phyloP scores from a whole-genome alignment of 257 asterid genomes.

The Leonotis leonurus region DNA sequence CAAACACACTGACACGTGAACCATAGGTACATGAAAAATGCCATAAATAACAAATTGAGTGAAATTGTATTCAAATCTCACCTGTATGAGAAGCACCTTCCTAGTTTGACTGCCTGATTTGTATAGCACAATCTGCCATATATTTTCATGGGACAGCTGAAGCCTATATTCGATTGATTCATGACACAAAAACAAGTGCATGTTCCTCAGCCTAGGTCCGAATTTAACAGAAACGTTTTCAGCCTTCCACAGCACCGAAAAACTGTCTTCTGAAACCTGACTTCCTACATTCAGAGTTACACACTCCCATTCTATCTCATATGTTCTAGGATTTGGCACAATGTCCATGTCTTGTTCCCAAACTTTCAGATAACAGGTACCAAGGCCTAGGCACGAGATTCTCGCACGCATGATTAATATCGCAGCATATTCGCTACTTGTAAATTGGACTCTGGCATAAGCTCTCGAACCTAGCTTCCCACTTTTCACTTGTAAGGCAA shows the following conservation, averaged over 20 bases:
- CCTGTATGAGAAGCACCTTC: constrained; percentile 69
- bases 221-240: constrained; percentile 39
- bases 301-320: constrained; percentile 30
- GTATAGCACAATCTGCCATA: constrained; percentile 64
- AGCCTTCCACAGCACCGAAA: constrained; percentile 44
- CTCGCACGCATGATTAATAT: constrained; percentile 32
- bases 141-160: constrained; percentile 61
- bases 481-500: constrained; percentile 51
- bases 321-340: constrained; percentile 19
- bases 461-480: constrained; percentile 38
- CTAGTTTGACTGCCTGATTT: constrained; percentile 18
- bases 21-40: neutral
- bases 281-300: constrained; percentile 56
- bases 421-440: constrained; percentile 18
- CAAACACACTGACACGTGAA: too few species aligned
- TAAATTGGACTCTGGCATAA: constrained; percentile 67
- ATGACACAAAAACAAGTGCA: constrained; percentile 31
- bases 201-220: constrained; percentile 51
- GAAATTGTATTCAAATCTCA: constrained; percentile 9
- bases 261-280: constrained; percentile 40
- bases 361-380: too few species aligned
- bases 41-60: neutral
- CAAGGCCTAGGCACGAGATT: too few species aligned
- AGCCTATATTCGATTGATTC: constrained; percentile 44
- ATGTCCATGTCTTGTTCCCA: constrained; percentile 32